Evolutionary conservation across 2,329 filamentous ascomycete species (phyloP), one percentile per base, ranked within the genome.

Genomic region (Colletotrichum brevisporum): DNA sequence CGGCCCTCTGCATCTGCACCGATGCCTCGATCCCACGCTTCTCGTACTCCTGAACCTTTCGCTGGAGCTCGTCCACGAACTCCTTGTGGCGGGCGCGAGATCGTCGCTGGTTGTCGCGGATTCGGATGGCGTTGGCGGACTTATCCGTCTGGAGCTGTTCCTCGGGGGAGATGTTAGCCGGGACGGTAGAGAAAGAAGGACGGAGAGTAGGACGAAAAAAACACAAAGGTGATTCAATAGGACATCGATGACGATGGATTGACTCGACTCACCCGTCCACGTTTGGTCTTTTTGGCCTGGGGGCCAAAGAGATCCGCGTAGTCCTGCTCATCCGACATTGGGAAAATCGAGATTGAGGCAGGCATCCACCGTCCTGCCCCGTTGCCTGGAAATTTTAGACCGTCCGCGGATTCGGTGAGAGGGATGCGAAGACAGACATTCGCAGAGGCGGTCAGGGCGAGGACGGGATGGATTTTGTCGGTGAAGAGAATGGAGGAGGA

Each of bases 31-130:
- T 80, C 24, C 83, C 86, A 5, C 76, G 79, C n/a, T 76, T 77
- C 77, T 88, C 84, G 74, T 83, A 84, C 31, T 84, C 83, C 21
- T 79, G 79, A 41, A 89, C 70, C 51, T 81, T 81, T 24, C 74
- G 77, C 73, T 86, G 84, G 68, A 89, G 78, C 15, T 80, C 79
- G 58, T 83, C 81, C 64, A 88, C 77, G 67, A 85, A 84, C 70
- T 86, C 85, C 68, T 83, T 84, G 39, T 82, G 83, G 45, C 86
- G 84, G 31, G 83, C 85, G 43, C 87, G 82, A 16, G 83, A 86
- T 43, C 83, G 84, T 54, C 86, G 84, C 77, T 89, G 86, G 75
- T 86, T 88, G 71, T 87, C 82, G 71, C 85, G 82, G 72, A 83
- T 83, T 64, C 81, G 81, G 43, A 71, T 72, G 15, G 74, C 73